Evolutionary conservation across 2,329 filamentous ascomycete species (phyloP).

Genomic region (Nemania abortiva): DNA sequence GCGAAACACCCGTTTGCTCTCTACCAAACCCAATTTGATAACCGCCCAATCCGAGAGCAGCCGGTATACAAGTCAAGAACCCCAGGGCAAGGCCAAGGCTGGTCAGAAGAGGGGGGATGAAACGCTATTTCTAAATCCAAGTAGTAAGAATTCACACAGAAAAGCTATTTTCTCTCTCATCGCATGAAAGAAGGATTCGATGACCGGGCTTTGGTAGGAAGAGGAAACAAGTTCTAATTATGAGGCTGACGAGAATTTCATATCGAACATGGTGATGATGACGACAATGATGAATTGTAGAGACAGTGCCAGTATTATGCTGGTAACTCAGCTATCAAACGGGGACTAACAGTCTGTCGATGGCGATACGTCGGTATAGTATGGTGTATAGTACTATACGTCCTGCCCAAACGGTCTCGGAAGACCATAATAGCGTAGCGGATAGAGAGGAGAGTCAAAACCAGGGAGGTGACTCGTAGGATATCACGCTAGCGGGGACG

Average conservation of each 20-base stretch:
- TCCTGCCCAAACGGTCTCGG: conserved; percentile 56
- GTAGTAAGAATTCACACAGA: conserved; percentile 52
- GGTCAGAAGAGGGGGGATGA: conserved; percentile 43
- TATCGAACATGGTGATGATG: conserved; percentile 46
- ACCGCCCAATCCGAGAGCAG: background rate
- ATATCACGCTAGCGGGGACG: conserved; percentile 62
- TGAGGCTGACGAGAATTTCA: background rate
- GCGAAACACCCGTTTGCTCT: conserved; percentile 62
- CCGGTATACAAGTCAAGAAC: conserved; percentile 51
- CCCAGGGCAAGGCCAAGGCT: background rate
- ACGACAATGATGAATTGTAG: background rate
- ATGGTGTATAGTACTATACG: conserved; percentile 45
- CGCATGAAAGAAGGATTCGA: background rate
- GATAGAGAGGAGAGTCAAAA: conserved; percentile 65
- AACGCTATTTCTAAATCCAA: conserved; percentile 63
- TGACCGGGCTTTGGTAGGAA: background rate
- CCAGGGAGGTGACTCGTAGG: conserved; percentile 59
- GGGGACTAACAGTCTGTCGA: conserved; percentile 27
- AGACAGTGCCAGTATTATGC: background rate
- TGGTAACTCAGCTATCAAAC: background rate
- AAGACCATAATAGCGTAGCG: conserved; percentile 66
- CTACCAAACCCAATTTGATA: conserved; percentile 4
- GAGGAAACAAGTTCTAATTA: background rate
- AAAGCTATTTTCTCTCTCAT: background rate
- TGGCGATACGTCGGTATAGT: conserved; percentile 40